Base-by-base conservation (phyloP, 2,329 filamentous ascomycete species). In the Nemania abortiva region DNA sequence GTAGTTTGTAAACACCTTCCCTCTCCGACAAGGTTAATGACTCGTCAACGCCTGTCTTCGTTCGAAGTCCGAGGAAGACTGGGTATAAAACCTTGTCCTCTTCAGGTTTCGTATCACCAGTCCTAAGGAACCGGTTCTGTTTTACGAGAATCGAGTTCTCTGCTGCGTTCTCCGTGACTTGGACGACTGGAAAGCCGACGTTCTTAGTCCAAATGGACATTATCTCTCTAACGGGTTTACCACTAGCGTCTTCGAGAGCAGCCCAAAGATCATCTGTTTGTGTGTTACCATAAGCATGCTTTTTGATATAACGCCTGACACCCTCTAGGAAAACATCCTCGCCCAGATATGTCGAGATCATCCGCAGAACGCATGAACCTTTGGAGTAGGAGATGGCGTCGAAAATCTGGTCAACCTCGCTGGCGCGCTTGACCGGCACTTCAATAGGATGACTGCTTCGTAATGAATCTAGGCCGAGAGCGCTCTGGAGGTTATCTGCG, bases 171-270 rank as follows among this genome's bases (percentile, higher is more conserved):
- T 95, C 93, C 0, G 92, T 93, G 31, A 98, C 94, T 7, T 91
- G 92, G 54, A 98, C 88, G 47, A 98, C 95, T 0, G 95, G 95
- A 82, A 92, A 98, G 61, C 95, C 95, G 65, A 98, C 92, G 76
- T 97, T 92, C 87, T 97, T 98, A 60, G 95, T 98, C 95, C 95
- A 98, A 73, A 95, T 93, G 63, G 94, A 91, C 91, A 98, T 98
- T 65, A 98, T 92, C 70, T 93, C 88, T 76, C 94, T 90, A 18
- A 98, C 91, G 60, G 95, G 91, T 83, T 98, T 97, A 70, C 95
- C 95, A 77, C 94, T 97, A 20, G 94, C 95, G 71, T 95, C 91
- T 69, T 91, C 92, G 50, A 98, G 86, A 37, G 95, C 92, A 66
- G 91, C 89, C 95, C 95, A 98, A 27, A 98, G 87, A 76, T 98